Conservation (phyloP, 805 yeast species). For the Candida parachauliodes region DNA sequence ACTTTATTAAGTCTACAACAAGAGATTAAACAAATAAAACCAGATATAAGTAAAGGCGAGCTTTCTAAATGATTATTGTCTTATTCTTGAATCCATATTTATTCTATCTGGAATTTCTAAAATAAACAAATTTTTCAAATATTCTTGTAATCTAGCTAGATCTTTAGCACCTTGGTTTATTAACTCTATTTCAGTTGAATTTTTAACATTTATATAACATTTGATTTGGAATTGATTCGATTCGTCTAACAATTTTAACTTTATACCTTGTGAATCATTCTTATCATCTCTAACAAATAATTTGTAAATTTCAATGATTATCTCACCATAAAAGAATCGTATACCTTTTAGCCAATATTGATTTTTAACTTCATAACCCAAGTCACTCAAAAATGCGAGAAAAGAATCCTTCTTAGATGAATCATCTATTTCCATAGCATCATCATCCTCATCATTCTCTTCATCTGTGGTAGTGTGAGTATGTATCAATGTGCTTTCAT, state of each 20-base stretch:
- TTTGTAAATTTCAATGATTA: slow-evolving; percentile 57
- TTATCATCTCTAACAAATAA: slow-evolving; percentile 36
- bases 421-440: slow-evolving; percentile 4
- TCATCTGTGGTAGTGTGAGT: slow-evolving; percentile 37
- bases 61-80: no score
- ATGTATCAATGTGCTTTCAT: slow-evolving; percentile 54
- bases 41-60: slow-evolving; percentile 22
- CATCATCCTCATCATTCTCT: slow-evolving; percentile 7
- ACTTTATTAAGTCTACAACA: slow-evolving; percentile 16
- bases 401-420: slow-evolving; percentile 29
- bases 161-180: slow-evolving; percentile 64
- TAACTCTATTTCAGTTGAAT: slow-evolving; percentile 70
- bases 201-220: slow-evolving; percentile 66
- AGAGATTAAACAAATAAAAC: slow-evolving; percentile 14
- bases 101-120: slow-evolving; percentile 74
- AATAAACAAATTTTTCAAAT: slow-evolving; percentile 63
- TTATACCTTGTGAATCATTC: slow-evolving; percentile 16
- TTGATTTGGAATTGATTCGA: slow-evolving; percentile 59
- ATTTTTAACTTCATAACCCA: slow-evolving; percentile 67
- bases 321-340: slow-evolving; percentile 57
- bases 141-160: slow-evolving; percentile 58
- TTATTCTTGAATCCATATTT: slow-evolving; percentile 73
- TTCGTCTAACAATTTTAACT: slow-evolving; percentile 42
- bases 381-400: slow-evolving; percentile 46
- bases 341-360: slow-evolving; percentile 62